Evolutionary conservation across 495 filamentous ascomycete genomes (phyloP), one percentile per base, ranked within the genome.

Genomic region (Aspergillus ellipticus): DNA sequence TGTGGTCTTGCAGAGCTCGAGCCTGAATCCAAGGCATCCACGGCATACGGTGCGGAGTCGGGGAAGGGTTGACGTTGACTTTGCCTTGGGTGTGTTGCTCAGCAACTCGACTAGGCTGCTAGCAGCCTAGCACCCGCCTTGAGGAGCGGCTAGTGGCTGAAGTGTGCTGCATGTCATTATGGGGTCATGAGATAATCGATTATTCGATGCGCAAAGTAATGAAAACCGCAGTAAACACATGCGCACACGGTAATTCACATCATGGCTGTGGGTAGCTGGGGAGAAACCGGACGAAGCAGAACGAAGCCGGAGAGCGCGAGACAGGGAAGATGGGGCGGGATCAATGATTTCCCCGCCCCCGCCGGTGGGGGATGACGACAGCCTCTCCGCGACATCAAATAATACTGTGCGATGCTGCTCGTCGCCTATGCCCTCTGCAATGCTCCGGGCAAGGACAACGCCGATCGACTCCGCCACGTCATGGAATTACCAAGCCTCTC

Each of bases 41-140:
- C 47, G 16, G 28, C n/a, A 42, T 50, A 9, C 8, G 22, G 42
- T 51, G 49, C 39, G 55, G 55, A 52, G 48, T 49, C 6, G 49
- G 45, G 31, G 41, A 48, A 21, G 13, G 49, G 16, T n/a, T 20
- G 8, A 29, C 49, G 48, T 17, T 43, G 33, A 16, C 29, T 42
- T 31, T 16, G 17, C 10, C 28, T 35, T 20, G 26, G 45, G 16
- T 48, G 45, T 28, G 45, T 29, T 29, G 16, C 42, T 46, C 43
- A 28, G 21, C 45, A 29, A 29, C 16, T 29, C 43, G 43, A n/a
- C 21, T 48, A 22, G 42, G 13, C 16, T 13, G 42, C 10, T 28
- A 48, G 45, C 7, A 45, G 22, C 28, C 29, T 48, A 9, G 35
- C 13, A 15, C n/a, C 35, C 35, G 11, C 11, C 10, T 39, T n/a